Conservation (phyloP, 1,139 yeast species). For the Hansenula sp. region DNA sequence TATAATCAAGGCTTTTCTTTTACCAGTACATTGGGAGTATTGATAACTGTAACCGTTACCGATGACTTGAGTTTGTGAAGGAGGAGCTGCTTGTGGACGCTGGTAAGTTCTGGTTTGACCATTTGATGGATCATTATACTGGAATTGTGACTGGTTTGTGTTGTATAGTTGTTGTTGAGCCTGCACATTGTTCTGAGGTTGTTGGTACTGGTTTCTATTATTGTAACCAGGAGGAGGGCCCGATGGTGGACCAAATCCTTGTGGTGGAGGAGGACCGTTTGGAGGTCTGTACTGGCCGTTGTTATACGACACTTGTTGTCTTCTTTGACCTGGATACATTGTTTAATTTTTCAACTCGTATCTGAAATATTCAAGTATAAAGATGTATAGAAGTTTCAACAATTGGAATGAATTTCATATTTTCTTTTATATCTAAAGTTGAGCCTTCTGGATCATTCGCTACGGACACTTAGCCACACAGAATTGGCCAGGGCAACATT, state of each 20-base stretch:
- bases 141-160: slow-evolving; percentile 20
- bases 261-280: slow-evolving; percentile 2
- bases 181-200: slow-evolving; percentile 7
- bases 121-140: slow-evolving; percentile 28
- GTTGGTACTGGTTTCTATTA: no score
- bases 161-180: slow-evolving; percentile 1
- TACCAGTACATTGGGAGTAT: slow-evolving; percentile 74
- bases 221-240: slow-evolving; percentile 4
- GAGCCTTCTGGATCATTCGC: no score
- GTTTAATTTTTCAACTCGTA: background rate
- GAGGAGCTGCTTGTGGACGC: slow-evolving; percentile 22
- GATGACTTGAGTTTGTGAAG: slow-evolving; percentile 28
- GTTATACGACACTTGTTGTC: slow-evolving; percentile 1
- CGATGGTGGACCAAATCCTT: slow-evolving; percentile 1
- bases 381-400: no score
- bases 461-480: no score
- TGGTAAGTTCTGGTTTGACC: slow-evolving; percentile 2
- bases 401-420: no score
- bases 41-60: slow-evolving; percentile 40
- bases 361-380: no score
- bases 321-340: slow-evolving; percentile 19
- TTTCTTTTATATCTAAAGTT: no score
- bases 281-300: slow-evolving; percentile 2
- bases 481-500: no score
- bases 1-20: slow-evolving; percentile 74